A percentile compares a stretch with the other conserved stretches of the same genome.
These are phyloP conservation scores for Colletotrichum musicola DNA, from an alignment of 2,329 filamentous ascomycete genomes.

Conservation along the genomic window DNA sequence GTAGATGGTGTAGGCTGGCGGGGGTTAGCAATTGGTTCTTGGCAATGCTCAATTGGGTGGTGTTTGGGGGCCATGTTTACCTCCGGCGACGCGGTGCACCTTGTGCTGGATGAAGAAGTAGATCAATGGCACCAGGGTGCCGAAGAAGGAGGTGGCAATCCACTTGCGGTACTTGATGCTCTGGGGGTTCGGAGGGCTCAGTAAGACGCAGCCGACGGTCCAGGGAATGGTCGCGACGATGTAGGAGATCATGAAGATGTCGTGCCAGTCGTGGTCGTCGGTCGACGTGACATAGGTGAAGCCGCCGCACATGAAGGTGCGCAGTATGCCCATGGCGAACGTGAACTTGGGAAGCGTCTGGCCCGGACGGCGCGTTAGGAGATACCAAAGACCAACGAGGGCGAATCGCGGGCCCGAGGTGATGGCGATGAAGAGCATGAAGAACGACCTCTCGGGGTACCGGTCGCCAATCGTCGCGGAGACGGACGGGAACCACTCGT, in stretches of 20 bases:
- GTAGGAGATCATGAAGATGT: conserved; percentile 99
- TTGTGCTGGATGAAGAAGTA: conserved; percentile 99
- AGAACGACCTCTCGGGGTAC: conserved; percentile 96
- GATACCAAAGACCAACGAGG: conserved; percentile 91
- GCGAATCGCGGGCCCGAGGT: conserved; percentile 94
- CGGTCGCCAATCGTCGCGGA: conserved; percentile 97
- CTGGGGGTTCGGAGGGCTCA: conserved; percentile 86
- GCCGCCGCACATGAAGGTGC: conserved; percentile 93
- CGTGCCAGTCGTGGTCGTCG: conserved; percentile 98
- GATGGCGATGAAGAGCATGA: conserved; percentile 96
- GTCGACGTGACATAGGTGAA: conserved; percentile 99
- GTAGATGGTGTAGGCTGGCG: conserved; percentile 92
- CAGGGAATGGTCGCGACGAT: conserved; percentile 93
- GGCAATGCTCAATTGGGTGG: conserved; percentile 1
- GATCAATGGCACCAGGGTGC: conserved; percentile 87
- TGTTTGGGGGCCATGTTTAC: conserved; percentile 63
- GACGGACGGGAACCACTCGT: conserved; percentile 97
- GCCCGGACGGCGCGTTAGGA: conserved; percentile 83
- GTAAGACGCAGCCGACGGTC: conserved; percentile 89
- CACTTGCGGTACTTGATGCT: conserved; percentile 92
- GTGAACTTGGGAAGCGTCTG: conserved; percentile 84
- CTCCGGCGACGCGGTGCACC: conserved; percentile 91
- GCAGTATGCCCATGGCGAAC: conserved; percentile 82
- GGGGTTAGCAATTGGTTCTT: conserved; percentile 25
- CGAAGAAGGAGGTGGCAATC: conserved; percentile 87